These are phyloP conservation scores for Penicillium soppii DNA, from an alignment of 495 filamentous ascomycete genomes.

Conservation along the genomic window DNA sequence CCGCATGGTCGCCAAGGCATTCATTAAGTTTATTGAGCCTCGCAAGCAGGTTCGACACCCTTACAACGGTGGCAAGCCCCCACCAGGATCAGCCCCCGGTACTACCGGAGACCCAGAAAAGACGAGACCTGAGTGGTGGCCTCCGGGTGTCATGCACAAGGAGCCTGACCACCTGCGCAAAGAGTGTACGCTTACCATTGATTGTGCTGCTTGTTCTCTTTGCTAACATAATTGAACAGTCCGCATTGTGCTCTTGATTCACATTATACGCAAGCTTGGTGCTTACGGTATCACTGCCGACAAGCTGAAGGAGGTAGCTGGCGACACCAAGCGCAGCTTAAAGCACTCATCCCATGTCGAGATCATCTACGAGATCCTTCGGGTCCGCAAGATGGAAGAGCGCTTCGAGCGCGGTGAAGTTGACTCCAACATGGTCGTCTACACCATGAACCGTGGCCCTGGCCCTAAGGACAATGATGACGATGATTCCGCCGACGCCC, in stretches of 20 bases:
- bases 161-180: conserved; percentile 86
- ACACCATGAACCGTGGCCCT: conserved; percentile 37
- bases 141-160: conserved; percentile 60
- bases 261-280: conserved; percentile 47
- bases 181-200: conserved; percentile 53
- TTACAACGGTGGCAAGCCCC: conserved; percentile 63
- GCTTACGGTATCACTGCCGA: conserved; percentile 37
- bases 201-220: background rate
- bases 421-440: conserved; percentile 38
- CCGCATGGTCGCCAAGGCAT: conserved; percentile 68
- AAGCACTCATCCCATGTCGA: conserved; percentile 35
- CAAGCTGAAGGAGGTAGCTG: conserved; percentile 41
- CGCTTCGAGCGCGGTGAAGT: conserved; percentile 51
- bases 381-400: conserved; percentile 54
- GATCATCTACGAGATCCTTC: conserved; percentile 53
- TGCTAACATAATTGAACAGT: conserved; percentile 20
- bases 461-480: conserved; percentile 41
- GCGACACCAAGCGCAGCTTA: conserved; percentile 40
- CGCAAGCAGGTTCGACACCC: conserved; percentile 68
- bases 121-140: conserved; percentile 82
- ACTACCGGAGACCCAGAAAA: conserved; percentile 48
- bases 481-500: conserved; percentile 22
- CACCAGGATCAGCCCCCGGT: conserved; percentile 35
- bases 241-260: conserved; percentile 41
- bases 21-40: conserved; percentile 78